phyloP scores from a whole-genome alignment of 345 rosid species.

The Linum lewisii region DNA sequence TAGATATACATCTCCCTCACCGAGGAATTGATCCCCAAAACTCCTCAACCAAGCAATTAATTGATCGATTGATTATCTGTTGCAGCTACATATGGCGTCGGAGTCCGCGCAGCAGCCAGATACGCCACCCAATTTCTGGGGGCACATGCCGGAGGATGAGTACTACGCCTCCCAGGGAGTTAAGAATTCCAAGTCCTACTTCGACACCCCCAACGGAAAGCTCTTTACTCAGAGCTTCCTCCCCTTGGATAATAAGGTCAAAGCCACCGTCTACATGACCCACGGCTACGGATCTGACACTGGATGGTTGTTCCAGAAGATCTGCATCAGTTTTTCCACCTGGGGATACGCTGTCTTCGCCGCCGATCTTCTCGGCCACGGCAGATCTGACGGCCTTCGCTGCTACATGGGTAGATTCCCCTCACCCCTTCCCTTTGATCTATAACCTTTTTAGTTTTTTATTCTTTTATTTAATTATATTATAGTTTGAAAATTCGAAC shows the following conservation, averaged over 20 bases:
- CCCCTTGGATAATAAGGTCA: slow-evolving; percentile 61
- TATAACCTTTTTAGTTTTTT: no score
- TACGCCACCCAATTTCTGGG: slow-evolving; percentile 70
- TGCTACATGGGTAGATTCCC: slow-evolving; percentile 63
- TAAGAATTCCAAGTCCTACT: slow-evolving; percentile 56
- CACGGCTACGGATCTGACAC: slow-evolving; percentile 96
- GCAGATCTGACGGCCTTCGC: slow-evolving; percentile 85
- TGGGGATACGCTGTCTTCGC: slow-evolving; percentile 99
- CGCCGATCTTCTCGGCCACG: slow-evolving; percentile 94
- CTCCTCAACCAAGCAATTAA: neutral
- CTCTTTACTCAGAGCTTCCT: slow-evolving; percentile 75
- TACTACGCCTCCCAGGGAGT: slow-evolving; percentile 84
- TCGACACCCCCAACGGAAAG: slow-evolving; percentile 77
- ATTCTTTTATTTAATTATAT: no score
- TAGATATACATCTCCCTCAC: no score
- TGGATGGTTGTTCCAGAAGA: slow-evolving; percentile 89
- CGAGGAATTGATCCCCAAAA: neutral
- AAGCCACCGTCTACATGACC: slow-evolving; percentile 69
- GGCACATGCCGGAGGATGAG: slow-evolving; percentile 76
- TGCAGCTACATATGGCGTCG: neutral
- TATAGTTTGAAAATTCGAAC: no score
- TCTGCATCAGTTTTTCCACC: slow-evolving; percentile 53
- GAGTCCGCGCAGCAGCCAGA: slow-evolving; percentile 13
- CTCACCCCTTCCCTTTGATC: neutral
- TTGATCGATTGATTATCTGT: no score